These are phyloP conservation scores for Verbascum thapsus DNA, from an alignment of 257 asterid species.

Conservation along the genomic window DNA sequence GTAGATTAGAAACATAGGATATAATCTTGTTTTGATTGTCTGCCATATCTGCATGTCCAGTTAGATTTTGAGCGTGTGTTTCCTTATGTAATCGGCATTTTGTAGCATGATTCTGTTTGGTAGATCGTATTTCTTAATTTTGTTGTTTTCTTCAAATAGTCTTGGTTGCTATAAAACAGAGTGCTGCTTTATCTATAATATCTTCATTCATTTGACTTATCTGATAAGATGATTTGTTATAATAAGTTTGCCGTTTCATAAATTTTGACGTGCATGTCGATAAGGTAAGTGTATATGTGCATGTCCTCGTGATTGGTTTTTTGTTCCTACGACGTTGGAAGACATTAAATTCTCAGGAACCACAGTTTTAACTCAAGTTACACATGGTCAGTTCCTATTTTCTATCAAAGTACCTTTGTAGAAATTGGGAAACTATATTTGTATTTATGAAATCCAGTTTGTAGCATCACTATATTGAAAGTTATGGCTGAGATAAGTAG, in stretches of 20 bases:
- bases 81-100: background rate
- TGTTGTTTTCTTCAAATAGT: constrained; percentile 10
- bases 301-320: background rate
- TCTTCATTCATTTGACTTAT: constrained; percentile 1
- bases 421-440: background rate
- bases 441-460: constrained; percentile 5
- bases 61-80: constrained; percentile 17
- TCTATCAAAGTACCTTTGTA: background rate
- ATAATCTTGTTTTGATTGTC: background rate
- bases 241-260: background rate
- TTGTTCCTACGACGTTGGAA: background rate
- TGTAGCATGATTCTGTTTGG: constrained; percentile 6
- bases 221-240: background rate
- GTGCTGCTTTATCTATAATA: background rate
- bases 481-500: background rate
- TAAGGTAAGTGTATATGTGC: background rate
- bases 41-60: constrained; percentile 1
- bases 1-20: background rate
- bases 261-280: constrained; percentile 2
- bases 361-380: background rate
- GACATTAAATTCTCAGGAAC: constrained; percentile 1
- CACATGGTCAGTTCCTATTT: background rate
- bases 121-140: constrained; percentile 8
- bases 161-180: constrained; percentile 5
- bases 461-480: background rate